These are phyloP conservation scores for Aspergillus ellipticus DNA, from an alignment of 495 filamentous ascomycete species.

Conservation along the genomic window DNA sequence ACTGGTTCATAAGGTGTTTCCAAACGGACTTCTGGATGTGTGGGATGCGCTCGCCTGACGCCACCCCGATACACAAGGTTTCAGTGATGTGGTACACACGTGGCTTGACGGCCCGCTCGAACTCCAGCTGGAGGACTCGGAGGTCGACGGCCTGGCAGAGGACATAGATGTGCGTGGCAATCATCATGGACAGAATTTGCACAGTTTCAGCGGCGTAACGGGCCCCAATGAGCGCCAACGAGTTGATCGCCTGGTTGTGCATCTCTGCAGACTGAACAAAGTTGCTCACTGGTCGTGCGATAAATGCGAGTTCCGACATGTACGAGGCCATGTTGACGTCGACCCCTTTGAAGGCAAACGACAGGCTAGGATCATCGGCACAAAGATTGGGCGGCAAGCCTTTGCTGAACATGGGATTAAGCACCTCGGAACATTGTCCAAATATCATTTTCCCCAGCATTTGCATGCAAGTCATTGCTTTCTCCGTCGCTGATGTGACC, in stretches of 20 bases:
- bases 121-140: conserved; percentile 29
- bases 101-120: conserved; percentile 5
- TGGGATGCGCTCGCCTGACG: background rate
- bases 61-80: background rate
- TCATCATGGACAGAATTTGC: conserved; percentile 53
- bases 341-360: conserved; percentile 57
- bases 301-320: conserved; percentile 53
- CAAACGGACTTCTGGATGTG: conserved; percentile 1
- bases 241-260: conserved; percentile 59
- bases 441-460: conserved; percentile 58
- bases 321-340: conserved; percentile 64
- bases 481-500: conserved; percentile 62
- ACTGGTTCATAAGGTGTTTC: conserved; percentile 13
- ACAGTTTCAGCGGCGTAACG: conserved; percentile 53
- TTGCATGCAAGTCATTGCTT: conserved; percentile 49
- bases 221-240: conserved; percentile 54
- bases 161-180: conserved; percentile 46
- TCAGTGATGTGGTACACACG: background rate
- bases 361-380: conserved; percentile 53
- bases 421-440: conserved; percentile 54
- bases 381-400: conserved; percentile 58
- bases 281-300: conserved; percentile 55
- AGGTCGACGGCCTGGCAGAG: conserved; percentile 47
- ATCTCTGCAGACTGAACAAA: conserved; percentile 59
- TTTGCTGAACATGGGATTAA: conserved; percentile 54